Evolutionary conservation across 352 stramenopile species (phyloP).

Genomic region (Pythium volutum): DNA sequence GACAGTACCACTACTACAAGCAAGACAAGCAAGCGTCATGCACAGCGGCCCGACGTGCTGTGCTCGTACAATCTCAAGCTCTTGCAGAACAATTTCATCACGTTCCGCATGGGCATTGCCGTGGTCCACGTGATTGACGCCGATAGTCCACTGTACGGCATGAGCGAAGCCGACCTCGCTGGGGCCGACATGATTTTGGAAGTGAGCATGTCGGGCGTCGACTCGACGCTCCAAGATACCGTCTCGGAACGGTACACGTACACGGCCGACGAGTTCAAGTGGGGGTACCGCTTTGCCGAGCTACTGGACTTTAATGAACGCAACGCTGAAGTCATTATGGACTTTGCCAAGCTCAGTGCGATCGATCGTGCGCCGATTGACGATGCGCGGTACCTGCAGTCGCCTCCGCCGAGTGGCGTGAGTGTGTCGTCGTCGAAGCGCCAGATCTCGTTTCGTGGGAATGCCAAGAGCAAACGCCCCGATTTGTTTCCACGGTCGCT

Average conservation of each 20-base stretch:
- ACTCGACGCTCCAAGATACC: constrained; percentile 82
- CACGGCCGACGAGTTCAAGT: constrained; percentile 57
- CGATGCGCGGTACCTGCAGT: constrained; percentile 38
- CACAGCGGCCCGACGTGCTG: constrained; percentile 28
- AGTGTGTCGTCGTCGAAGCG: background rate
- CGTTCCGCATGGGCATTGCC: constrained; percentile 78
- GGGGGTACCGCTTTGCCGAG: constrained; percentile 71
- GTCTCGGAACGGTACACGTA: constrained; percentile 81
- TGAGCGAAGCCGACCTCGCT: constrained; percentile 54
- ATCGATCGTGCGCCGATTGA: constrained; percentile 60
- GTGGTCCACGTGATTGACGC: constrained; percentile 80
- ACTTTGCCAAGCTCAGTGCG: constrained; percentile 72
- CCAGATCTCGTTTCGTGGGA: constrained; percentile 17
- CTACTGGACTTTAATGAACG: constrained; percentile 69
- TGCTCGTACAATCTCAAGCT: constrained; percentile 79
- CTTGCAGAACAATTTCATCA: constrained; percentile 83
- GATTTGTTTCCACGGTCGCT: constrained; percentile 12
- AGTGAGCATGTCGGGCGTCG: constrained; percentile 70
- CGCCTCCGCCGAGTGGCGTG: background rate
- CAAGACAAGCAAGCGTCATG: background rate
- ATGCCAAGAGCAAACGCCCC: constrained; percentile 15
- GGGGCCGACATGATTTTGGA: constrained; percentile 76
- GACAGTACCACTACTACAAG: constrained; percentile 11
- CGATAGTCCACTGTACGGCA: constrained; percentile 57
- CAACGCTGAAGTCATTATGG: constrained; percentile 68